phyloP scores from a whole-genome alignment of 805 yeast species.

The Isabelozyma rhagii region DNA sequence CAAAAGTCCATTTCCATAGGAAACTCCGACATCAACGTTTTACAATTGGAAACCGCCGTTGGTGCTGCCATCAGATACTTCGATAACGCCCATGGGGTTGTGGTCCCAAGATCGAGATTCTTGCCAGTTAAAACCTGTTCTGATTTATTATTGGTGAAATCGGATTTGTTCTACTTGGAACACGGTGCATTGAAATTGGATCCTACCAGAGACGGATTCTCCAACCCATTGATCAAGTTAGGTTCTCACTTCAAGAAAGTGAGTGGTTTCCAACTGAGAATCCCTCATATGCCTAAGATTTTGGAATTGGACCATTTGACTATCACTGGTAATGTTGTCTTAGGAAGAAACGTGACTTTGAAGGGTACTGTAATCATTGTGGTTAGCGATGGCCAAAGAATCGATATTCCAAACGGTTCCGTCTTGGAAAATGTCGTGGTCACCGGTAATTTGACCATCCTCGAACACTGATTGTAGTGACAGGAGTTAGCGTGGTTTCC shows the following conservation, averaged over 20 bases:
- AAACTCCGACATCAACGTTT: constrained; percentile 72
- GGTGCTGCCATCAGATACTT: constrained; percentile 99
- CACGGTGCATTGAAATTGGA: constrained; percentile 89
- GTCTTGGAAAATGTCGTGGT: constrained; percentile 93
- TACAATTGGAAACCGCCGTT: constrained; percentile 97
- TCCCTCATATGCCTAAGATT: constrained; percentile 93
- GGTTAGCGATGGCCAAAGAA: constrained; percentile 93
- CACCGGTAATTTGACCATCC: constrained; percentile 92
- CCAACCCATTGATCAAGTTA: constrained; percentile 90
- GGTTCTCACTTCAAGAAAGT: constrained; percentile 98
- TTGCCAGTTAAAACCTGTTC: constrained; percentile 98
- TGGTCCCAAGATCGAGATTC: constrained; percentile 96
- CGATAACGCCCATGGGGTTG: constrained; percentile 93
- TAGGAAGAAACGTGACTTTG: constrained; percentile 86
- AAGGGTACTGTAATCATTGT: constrained; percentile 98
- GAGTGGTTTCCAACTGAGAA: constrained; percentile 81
- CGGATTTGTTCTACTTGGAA: constrained; percentile 85
- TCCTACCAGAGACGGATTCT: constrained; percentile 81
- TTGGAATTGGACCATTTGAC: constrained; percentile 96
- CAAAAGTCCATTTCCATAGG: constrained; percentile 79
- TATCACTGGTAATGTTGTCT: constrained; percentile 90
- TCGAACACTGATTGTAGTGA: constrained; percentile 62
- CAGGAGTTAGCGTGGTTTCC: background rate
- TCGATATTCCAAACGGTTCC: constrained; percentile 96
- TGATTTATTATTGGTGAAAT: constrained; percentile 89